These are phyloP conservation scores for Oleoguttula mirabilis DNA, from an alignment of 495 filamentous ascomycete genomes.

Conservation along the genomic window DNA sequence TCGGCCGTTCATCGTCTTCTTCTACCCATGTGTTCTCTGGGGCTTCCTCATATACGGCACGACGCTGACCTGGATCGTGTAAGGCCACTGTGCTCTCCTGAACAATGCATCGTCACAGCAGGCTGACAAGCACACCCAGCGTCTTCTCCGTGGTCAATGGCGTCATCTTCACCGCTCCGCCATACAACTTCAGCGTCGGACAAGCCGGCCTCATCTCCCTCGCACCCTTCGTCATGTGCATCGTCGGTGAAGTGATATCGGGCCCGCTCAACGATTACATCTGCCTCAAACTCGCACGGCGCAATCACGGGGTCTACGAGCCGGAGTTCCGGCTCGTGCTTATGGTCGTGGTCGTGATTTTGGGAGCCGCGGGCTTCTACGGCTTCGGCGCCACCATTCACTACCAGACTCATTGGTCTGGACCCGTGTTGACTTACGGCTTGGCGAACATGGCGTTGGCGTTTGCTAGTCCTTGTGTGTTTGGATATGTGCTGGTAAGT, in stretches of 20 bases:
- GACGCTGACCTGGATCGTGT: constrained; percentile 40
- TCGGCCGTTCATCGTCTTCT: constrained; percentile 39
- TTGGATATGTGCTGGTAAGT: constrained; percentile 38
- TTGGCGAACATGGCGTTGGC: constrained; percentile 42
- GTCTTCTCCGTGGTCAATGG: constrained; percentile 43
- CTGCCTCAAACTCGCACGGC: constrained; percentile 34
- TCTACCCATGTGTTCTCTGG: constrained; percentile 44
- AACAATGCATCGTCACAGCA: no score
- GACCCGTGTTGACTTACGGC: constrained; percentile 41
- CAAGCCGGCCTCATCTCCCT: constrained; percentile 39
- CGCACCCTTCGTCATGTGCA: constrained; percentile 38
- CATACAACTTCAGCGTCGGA: constrained; percentile 42
- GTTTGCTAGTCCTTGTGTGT: constrained; percentile 40
- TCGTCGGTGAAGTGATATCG: constrained; percentile 38
- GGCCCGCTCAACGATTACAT: constrained; percentile 43
- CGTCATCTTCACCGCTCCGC: constrained; percentile 37
- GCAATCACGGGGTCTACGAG: constrained; percentile 42
- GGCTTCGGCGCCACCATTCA: constrained; percentile 50
- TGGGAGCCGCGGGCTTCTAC: constrained; percentile 43
- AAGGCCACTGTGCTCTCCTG: no score
- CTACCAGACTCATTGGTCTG: constrained; percentile 42
- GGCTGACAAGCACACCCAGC: no score
- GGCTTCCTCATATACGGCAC: constrained; percentile 42
- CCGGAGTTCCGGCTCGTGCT: constrained; percentile 44
- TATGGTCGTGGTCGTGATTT: constrained; percentile 34